A percentile compares a stretch with the other conserved stretches of the same genome.
Evolutionary conservation across 192 early-diverging fungal genomes (phyloP).

Genomic region (Gonapodya sp.): DNA sequence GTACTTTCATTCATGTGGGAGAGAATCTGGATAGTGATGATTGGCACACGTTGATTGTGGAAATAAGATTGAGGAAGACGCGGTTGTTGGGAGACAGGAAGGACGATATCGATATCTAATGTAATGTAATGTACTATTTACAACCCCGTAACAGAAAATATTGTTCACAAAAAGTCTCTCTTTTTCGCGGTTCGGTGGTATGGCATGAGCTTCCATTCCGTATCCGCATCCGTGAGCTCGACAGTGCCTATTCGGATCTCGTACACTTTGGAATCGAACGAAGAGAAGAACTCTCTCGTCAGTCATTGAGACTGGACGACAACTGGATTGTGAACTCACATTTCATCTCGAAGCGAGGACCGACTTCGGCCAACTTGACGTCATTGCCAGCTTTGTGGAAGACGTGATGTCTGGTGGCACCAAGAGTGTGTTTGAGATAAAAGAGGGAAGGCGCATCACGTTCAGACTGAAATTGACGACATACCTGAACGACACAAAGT

Average conservation of each 20-base stretch:
- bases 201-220: conserved; percentile 91
- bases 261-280: conserved; percentile 47
- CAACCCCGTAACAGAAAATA: not conserved
- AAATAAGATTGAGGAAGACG: too few relatives aligned
- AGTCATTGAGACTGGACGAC: not conserved
- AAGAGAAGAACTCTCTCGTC: not conserved
- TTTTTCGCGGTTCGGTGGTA: conserved; percentile 82
- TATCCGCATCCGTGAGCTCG: conserved; percentile 88
- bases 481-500: conserved; percentile 88
- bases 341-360: conserved; percentile 96
- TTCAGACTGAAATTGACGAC: not conserved
- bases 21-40: too few relatives aligned
- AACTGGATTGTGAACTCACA: conserved; percentile 48
- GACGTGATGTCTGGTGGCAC: conserved; percentile 73
- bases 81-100: too few relatives aligned
- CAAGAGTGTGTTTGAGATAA: not conserved
- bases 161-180: conserved; percentile 53
- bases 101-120: too few relatives aligned
- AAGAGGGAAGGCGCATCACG: not conserved
- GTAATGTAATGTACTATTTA: too few relatives aligned
- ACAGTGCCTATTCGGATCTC: conserved; percentile 94
- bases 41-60: too few relatives aligned
- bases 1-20: too few relatives aligned
- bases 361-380: conserved; percentile 91
- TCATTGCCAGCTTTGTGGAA: conserved; percentile 85